phyloP scores from a whole-genome alignment of 169 alveolate genomes.

The Babesia bigemina region DNA sequence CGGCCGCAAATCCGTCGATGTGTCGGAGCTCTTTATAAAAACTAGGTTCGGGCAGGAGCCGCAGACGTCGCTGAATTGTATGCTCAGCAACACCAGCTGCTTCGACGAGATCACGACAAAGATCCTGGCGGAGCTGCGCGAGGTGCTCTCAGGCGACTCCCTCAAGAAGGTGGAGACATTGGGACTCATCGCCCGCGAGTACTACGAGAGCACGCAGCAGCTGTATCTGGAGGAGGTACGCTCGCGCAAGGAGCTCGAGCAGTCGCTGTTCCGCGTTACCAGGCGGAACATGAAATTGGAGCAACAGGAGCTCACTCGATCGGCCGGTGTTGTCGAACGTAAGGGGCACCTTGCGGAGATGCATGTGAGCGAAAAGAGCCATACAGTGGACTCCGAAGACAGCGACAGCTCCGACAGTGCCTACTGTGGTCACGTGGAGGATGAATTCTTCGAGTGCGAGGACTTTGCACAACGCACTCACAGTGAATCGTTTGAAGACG shows the following conservation, averaged over 20 bases:
- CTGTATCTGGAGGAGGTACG: conserved; percentile 69
- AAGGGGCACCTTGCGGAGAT: conserved; percentile 1
- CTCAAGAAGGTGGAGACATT: conserved; percentile 61
- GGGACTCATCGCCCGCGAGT: conserved; percentile 38
- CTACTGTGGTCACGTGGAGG: conserved; percentile 36
- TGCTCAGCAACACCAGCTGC: conserved; percentile 71
- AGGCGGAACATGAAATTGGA: conserved; percentile 37
- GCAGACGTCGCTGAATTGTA: conserved; percentile 73
- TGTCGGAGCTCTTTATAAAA: conserved; percentile 71
- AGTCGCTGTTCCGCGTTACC: conserved; percentile 63
- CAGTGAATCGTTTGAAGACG: neutral
- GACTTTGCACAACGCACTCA: conserved; percentile 22
- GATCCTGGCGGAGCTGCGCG: conserved; percentile 64
- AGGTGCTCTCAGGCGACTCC: conserved; percentile 51
- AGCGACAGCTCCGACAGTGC: conserved; percentile 41
- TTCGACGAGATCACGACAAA: conserved; percentile 71
- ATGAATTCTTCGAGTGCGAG: conserved; percentile 41
- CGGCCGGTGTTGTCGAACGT: neutral
- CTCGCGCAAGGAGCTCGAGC: conserved; percentile 73
- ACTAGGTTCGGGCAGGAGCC: conserved; percentile 73
- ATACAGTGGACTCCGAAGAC: neutral
- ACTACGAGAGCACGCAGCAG: conserved; percentile 46
- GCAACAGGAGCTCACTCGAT: conserved; percentile 6
- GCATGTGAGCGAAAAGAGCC: conserved; percentile 37
- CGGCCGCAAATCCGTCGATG: conserved; percentile 32